Evolutionary conservation across 768 basidiomycete genomes (phyloP), one percentile per base, ranked within the genome.

Genomic region (Leucocoprinus sp.): DNA sequence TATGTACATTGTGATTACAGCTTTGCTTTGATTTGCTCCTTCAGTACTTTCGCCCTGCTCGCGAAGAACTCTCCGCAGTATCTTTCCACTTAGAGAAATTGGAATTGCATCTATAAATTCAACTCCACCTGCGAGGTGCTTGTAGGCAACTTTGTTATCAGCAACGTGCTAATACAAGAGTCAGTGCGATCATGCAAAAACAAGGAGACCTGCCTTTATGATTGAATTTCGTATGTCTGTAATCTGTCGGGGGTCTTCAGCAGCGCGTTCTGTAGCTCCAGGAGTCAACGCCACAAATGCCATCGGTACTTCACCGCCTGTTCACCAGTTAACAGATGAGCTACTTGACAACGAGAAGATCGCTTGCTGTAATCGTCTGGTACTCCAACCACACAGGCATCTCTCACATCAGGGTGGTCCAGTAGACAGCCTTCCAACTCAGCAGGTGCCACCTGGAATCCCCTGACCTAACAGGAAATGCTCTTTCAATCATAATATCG

Each of bases 381-480:
- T 24, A 81, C 55, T 0, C 80, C 75, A 14, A 86, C 75, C 1
- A 86, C 82, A 51, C 83, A 83, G 1, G 68, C 67, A 34, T 81
- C 75, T 3, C 67, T 65, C 18, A 84, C 74, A 52, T 81, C 80
- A 0, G 70, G 60, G 51, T 84, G 78, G 35, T 66, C 70, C 19
- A 82, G 57, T n/a, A 82, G 54, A 48, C 79, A 79, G 15, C 75
- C 83, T 54, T 84, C 83, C 7, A 84, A 65, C 51, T 84, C 82
- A 3, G 84, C 82, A 2, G 83, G 84, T 1, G 84, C 80, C 1
- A 86, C 83, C 56, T 86, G 83, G 57, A 80, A 82, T 2, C 84
- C 84, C 54, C 64, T 71, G 34, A 81, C 78, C 64, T 82, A 67
- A 54, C n/a, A n/a, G n/a, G 71, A 60, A 12, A 66, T 64, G 59